These are phyloP conservation scores for Termitomyces sp. DNA, from an alignment of 768 basidiomycete species.

Conservation along the genomic window DNA sequence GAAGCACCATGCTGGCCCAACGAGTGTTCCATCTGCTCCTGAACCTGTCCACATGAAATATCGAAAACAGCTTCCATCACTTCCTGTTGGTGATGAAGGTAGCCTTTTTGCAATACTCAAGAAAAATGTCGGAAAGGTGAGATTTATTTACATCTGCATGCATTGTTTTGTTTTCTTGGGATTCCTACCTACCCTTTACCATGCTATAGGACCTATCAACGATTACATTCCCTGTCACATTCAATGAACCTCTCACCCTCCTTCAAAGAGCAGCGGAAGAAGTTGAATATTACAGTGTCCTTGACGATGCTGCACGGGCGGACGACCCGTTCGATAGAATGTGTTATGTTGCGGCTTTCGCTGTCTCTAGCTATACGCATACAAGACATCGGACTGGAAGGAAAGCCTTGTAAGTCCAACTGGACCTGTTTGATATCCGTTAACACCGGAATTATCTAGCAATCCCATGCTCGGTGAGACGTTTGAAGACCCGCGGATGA, in stretches of 20 bases:
- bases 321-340: slow-evolving; percentile 64
- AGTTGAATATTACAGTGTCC: slow-evolving; percentile 69
- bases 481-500: slow-evolving; percentile 78
- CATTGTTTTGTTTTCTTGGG: neutral
- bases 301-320: slow-evolving; percentile 59
- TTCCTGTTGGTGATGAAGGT: slow-evolving; percentile 68
- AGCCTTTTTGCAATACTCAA: slow-evolving; percentile 80
- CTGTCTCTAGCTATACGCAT: slow-evolving; percentile 80
- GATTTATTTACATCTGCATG: slow-evolving; percentile 3
- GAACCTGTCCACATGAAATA: slow-evolving; percentile 32
- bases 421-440: neutral
- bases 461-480: slow-evolving; percentile 90
- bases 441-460: slow-evolving; percentile 33
- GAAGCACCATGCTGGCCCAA: neutral
- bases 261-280: slow-evolving; percentile 83
- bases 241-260: slow-evolving; percentile 85
- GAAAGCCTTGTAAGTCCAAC: slow-evolving; percentile 75
- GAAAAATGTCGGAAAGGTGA: slow-evolving; percentile 86
- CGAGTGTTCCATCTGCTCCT: neutral
- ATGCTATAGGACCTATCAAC: slow-evolving; percentile 67
- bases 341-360: slow-evolving; percentile 79
- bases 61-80: slow-evolving; percentile 57
- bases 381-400: slow-evolving; percentile 76
- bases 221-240: slow-evolving; percentile 82
- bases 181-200: neutral